Evolutionary conservation across 352 stramenopile genomes (phyloP), one percentile per base, ranked within the genome.

Genomic region (Phytophthora hibernalis): DNA sequence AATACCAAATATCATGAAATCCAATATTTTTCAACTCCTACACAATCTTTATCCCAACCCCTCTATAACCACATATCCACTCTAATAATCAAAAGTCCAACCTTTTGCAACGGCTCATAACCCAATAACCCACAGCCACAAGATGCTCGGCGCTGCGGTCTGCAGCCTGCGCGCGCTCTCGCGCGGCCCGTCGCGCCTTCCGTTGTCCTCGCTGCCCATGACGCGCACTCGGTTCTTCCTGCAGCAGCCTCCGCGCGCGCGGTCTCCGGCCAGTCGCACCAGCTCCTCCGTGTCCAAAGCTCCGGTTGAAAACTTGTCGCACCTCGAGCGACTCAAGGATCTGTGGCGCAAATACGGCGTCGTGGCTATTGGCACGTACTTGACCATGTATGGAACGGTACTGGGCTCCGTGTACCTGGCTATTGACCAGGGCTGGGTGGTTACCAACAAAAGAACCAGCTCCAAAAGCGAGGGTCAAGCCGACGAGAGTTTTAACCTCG

Each of bases 321-420:
- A 82, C 43, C 65, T 87, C 22, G 78, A 69, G 28, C 78, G 83
- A 13, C 71, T 95, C 16, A 93, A 92, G 61, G 85, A 93, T 21
- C 70, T 94, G 50, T 96, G 87, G 87, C 79, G 77, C 54, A 89
- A 94, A 70, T 96, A 94, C 60, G 87, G 87, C 60, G 68, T 91
- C 26, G 85, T 96, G 43, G 85, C 85, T 3, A 89, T 96, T 42
- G 87, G 83, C 61, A 96, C 87, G 48, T 96, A 96, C 65, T 69
- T 96, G 20, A 75, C 70, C 8, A 83, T 96, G 74, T 96, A 96
- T 42, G 85, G 83, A 22, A 62, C 78, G 20, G 85, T 93, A 49
- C 68, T 96, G 21, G 77, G 87, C 48, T 92, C 85, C 35, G 87
- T 94, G 57, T 96, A 94, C 64, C 61, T 91, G 52, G 85, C 83